Conservation (phyloP, 768 basidiomycete species). For the Hypsizygus marmoreus region DNA sequence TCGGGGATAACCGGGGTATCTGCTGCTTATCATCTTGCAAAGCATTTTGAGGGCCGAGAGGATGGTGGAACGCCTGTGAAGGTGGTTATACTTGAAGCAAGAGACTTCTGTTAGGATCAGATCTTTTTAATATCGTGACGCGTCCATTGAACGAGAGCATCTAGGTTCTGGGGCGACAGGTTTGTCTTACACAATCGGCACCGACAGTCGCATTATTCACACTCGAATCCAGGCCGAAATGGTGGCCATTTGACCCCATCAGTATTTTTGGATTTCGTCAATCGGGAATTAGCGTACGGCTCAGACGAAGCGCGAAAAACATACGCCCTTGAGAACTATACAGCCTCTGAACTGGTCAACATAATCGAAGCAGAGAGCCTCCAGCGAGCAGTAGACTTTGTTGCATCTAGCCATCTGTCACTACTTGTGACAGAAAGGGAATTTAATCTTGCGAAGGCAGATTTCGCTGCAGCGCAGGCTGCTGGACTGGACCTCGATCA, state of each 20-base stretch:
- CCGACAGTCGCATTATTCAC: neutral
- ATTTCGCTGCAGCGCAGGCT: constrained; percentile 53
- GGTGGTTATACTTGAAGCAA: constrained; percentile 76
- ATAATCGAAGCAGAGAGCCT: constrained; percentile 49
- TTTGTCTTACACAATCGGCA: constrained; percentile 20
- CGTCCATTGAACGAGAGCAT: constrained; percentile 1
- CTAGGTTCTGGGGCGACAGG: constrained; percentile 80
- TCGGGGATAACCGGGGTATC: constrained; percentile 79
- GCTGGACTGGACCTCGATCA: constrained; percentile 51
- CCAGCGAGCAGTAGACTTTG: constrained; percentile 58
- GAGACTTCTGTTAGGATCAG: constrained; percentile 76
- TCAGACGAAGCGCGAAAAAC: constrained; percentile 55
- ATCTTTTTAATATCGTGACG: constrained; percentile 2
- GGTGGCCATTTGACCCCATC: constrained; percentile 72
- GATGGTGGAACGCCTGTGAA: constrained; percentile 31
- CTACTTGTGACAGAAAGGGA: constrained; percentile 53
- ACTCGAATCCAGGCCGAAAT: constrained; percentile 57
- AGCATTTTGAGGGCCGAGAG: constrained; percentile 23
- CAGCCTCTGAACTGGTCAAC: constrained; percentile 45
- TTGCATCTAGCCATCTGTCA: constrained; percentile 53
- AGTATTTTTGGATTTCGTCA: constrained; percentile 47
- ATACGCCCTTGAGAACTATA: constrained; percentile 60
- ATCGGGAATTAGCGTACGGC: constrained; percentile 41
- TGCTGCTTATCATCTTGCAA: constrained; percentile 71
- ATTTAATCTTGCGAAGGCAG: constrained; percentile 32